Percentiles rank a stretch among this genome's conserved stretches.
Conservation (phyloP, 805 yeast genomes). For the Brettanomyces sp. region DNA sequence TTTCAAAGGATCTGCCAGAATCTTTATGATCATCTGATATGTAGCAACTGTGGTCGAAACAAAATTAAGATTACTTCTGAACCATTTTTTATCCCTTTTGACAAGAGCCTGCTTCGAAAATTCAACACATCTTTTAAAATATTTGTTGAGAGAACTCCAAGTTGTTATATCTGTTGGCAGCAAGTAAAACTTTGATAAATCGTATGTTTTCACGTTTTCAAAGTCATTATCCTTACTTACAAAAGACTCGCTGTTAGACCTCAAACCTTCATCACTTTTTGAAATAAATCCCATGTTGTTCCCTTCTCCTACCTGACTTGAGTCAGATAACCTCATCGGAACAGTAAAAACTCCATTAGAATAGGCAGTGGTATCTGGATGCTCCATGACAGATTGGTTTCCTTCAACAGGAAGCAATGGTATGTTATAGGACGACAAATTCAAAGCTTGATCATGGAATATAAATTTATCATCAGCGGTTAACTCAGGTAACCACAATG, state of each 20-base stretch:
- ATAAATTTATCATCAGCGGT: conserved; percentile 45
- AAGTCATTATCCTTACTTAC: neutral
- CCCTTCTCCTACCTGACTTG: neutral
- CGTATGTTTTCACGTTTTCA: no score
- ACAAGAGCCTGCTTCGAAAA: conserved; percentile 41
- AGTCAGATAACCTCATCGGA: conserved; percentile 9
- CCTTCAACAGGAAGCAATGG: conserved; percentile 39
- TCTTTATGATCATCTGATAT: conserved; percentile 45
- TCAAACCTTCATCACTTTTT: neutral
- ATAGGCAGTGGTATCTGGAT: conserved; percentile 15
- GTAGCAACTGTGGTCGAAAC: conserved; percentile 44
- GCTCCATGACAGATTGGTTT: conserved; percentile 6
- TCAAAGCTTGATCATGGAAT: conserved; percentile 51
- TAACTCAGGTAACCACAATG: conserved; percentile 56
- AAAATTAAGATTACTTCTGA: conserved; percentile 42
- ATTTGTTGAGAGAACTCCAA: conserved; percentile 49
- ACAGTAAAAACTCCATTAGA: conserved; percentile 15
- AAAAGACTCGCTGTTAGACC: neutral
- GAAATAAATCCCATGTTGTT: neutral
- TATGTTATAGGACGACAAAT: conserved; percentile 47
- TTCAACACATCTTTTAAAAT: conserved; percentile 38
- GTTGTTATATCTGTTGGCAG: conserved; percentile 49
- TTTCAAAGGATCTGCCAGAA: conserved; percentile 42
- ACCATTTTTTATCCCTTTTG: conserved; percentile 41
- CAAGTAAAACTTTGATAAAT: conserved; percentile 33